Base-by-base conservation (phyloP, 805 yeast genomes). In the Saccharomycopsis amapae region DNA sequence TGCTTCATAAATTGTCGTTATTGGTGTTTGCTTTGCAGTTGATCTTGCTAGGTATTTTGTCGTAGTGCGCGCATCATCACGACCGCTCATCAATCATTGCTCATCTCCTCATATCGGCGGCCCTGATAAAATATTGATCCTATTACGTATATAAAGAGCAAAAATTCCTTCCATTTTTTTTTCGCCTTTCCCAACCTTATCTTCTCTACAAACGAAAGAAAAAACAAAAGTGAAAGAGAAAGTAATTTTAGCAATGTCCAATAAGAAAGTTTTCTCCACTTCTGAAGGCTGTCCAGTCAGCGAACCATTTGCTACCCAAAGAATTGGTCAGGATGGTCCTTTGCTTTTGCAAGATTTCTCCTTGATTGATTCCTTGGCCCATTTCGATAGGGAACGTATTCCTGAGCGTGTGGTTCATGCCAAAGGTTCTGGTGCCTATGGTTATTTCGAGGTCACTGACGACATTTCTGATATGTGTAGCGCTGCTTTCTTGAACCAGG, bases 381-480 rank as follows among this genome's bases (percentile, higher is more conserved):
- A 85, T 63, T 86, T 86, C 58, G 94, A 85, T 66, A 73, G 95
- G 55, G 96, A 86, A 66, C 72, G 95, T 65, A 82, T 86, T 53
- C 95, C 95, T 10, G 95, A 87, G 68, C 74, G 96, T 66, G 95
- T 86, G 47, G 95, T 87, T 30, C 96, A 86, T 60, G 96, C 96
- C 45, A 86, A 86, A 62, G 96, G 95, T 55, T 83, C 89, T 12
- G 96, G 96, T 60, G 95, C 95, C 7, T 85, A 72, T 61, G 95
- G 95, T 54, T 75, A 72, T 54, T 87, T 87, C 61, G 94, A 84
- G 63, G 89, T 82, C 43, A 86, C 95, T 10, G 90, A 86, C 56
- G 94, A 85, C 57, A 79, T 85, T 58, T 67, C 85, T 7, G 90
- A 84, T 61, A 58, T 84, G 39, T 77, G 83, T 59, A 69, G 74